Percentiles rank a stretch among this genome's conserved stretches.
Evolutionary conservation across 441 rosid genomes (phyloP).

Genomic region (Bocquillonia castaneifolia): DNA sequence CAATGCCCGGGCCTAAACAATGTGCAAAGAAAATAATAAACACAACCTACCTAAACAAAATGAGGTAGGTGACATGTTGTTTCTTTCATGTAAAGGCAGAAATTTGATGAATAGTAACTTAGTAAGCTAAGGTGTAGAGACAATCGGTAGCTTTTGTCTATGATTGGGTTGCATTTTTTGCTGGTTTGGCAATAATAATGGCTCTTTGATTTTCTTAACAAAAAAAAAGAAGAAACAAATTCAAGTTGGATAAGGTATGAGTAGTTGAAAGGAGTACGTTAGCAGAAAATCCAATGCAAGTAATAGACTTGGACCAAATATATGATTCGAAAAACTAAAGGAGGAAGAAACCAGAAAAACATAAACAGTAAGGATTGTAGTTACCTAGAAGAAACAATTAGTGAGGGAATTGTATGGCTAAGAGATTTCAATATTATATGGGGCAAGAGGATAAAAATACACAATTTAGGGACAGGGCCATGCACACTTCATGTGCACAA

Average conservation of each 20-base stretch:
- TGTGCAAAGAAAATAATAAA: conserved; percentile 10
- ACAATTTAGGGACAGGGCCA: background rate
- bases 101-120: too few species aligned
- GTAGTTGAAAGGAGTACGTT: background rate
- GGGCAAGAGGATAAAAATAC: background rate
- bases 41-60: too few species aligned
- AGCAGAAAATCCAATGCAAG: background rate
- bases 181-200: too few species aligned
- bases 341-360: background rate
- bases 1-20: conserved; percentile 70
- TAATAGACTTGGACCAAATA: background rate
- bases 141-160: too few species aligned
- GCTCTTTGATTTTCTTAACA: too few species aligned
- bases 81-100: too few species aligned
- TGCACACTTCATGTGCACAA: background rate
- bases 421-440: background rate
- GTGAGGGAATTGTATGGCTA: background rate
- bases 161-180: too few species aligned
- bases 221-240: too few species aligned
- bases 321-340: background rate
- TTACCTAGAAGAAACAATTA: background rate
- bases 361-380: background rate
- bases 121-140: too few species aligned
- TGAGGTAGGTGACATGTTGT: too few species aligned
- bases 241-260: background rate